Percentiles rank a stretch among this genome's conserved stretches.
These are phyloP conservation scores for Westerdykella ornata DNA, from an alignment of 2,329 filamentous ascomycete genomes.

Conservation along the genomic window DNA sequence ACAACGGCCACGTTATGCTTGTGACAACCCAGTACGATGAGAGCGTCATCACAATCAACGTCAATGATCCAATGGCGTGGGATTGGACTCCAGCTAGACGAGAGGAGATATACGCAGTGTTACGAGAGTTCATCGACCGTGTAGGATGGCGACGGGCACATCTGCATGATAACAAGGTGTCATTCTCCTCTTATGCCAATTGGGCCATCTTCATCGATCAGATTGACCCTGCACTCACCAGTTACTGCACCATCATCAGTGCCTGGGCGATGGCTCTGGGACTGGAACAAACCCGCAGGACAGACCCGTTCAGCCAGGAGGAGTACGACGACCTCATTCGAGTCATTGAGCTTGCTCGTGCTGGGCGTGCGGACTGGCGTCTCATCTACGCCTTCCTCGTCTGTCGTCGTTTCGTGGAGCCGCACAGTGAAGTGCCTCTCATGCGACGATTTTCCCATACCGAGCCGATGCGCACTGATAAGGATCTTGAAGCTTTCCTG, in stretches of 20 bases:
- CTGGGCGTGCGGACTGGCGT: slow-evolving; percentile 7
- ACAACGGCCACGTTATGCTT: slow-evolving; percentile 7
- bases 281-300: slow-evolving; percentile 7
- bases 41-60: slow-evolving; percentile 1
- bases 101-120: neutral
- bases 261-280: slow-evolving; percentile 19
- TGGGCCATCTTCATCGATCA: slow-evolving; percentile 1
- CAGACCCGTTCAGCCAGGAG: neutral
- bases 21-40: slow-evolving; percentile 9
- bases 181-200: too few relatives aligned
- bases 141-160: too few relatives aligned
- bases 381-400: slow-evolving; percentile 12
- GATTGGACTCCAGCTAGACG: neutral
- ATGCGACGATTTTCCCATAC: neutral
- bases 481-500: too few relatives aligned
- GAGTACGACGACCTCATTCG: slow-evolving; percentile 6
- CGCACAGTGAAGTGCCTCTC: neutral
- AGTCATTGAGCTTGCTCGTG: slow-evolving; percentile 8
- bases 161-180: too few relatives aligned
- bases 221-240: slow-evolving; percentile 5
- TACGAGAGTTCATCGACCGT: too few relatives aligned
- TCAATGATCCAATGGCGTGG: slow-evolving; percentile 9
- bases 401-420: slow-evolving; percentile 8
- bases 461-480: too few relatives aligned
- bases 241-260: slow-evolving; percentile 15